Conservation (phyloP, 164 flowering plant genomes). For the Stephania japonica region DNA sequence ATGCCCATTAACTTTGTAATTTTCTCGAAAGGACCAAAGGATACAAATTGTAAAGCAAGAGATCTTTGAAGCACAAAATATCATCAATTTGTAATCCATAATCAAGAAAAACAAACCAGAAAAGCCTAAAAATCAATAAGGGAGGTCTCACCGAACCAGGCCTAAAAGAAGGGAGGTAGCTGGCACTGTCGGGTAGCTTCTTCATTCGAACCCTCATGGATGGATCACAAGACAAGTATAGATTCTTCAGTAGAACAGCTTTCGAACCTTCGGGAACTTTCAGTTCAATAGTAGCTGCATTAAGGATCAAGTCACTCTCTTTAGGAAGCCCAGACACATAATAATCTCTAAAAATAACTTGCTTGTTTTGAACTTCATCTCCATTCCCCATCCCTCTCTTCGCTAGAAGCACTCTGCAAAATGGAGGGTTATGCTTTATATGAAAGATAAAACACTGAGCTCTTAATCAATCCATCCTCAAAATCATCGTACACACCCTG, state of each 20-base stretch:
- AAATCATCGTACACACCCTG: no score
- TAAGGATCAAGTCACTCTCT: slow-evolving; percentile 25
- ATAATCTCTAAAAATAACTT: slow-evolving; percentile 22
- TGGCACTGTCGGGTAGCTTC: neutral
- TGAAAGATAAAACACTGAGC: no score
- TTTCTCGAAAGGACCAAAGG: no score
- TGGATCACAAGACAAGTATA: slow-evolving; percentile 32
- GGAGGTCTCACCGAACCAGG: slow-evolving; percentile 17
- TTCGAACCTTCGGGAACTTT: slow-evolving; percentile 20
- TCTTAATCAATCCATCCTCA: no score
- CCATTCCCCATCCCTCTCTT: slow-evolving; percentile 7
- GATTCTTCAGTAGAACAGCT: slow-evolving; percentile 25
- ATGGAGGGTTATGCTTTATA: no score
- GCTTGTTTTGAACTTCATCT: slow-evolving; percentile 23
- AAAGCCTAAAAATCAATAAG: no score
- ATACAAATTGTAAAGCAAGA: no score
- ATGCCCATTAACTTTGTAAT: no score
- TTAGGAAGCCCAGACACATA: slow-evolving; percentile 21
- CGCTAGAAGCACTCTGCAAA: no score
- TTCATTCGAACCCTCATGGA: slow-evolving; percentile 21
- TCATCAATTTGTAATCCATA: no score
- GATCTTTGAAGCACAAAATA: no score
- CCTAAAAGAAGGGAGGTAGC: slow-evolving; percentile 3
- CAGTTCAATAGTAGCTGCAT: slow-evolving; percentile 5
- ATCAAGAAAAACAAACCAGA: no score